Evolutionary conservation across 176 grass and related monocot species (phyloP).

Genomic region (Avena sativa): DNA sequence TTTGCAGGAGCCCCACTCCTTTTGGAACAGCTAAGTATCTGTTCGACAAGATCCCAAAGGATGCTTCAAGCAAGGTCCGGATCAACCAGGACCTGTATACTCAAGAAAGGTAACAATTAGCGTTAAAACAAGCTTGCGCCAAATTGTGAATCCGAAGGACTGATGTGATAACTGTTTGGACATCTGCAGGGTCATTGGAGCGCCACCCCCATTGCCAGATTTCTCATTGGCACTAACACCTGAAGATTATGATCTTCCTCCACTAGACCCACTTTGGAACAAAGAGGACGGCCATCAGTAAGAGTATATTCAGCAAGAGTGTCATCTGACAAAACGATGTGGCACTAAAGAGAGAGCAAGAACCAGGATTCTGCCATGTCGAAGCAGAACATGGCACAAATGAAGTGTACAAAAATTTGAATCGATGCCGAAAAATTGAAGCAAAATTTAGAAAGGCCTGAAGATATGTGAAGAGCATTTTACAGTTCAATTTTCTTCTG

Average conservation of each 20-base stretch:
- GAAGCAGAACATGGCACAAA: conserved; percentile 27
- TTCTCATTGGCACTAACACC: conserved; percentile 87
- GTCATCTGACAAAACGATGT: conserved; percentile 29
- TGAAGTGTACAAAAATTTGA: conserved; percentile 53
- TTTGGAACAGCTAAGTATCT: conserved; percentile 93
- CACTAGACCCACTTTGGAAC: conserved; percentile 71
- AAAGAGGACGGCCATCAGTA: conserved; percentile 52
- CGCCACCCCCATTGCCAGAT: conserved; percentile 83
- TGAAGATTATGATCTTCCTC: conserved; percentile 89
- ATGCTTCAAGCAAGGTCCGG: conserved; percentile 86
- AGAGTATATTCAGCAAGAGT: conserved; percentile 28
- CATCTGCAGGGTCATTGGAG: conserved; percentile 66
- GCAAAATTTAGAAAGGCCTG: conserved; percentile 43
- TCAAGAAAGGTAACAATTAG: conserved; percentile 81
- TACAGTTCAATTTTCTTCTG: conserved; percentile 55
- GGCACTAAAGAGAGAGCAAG: conserved; percentile 16
- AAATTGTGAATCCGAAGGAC: conserved; percentile 17
- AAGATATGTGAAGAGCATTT: conserved; percentile 55
- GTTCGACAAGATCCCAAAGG: conserved; percentile 91
- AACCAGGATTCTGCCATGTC: conserved; percentile 34
- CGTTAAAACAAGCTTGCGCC: neutral
- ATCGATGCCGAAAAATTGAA: conserved; percentile 24
- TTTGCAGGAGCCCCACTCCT: conserved; percentile 74
- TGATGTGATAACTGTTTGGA: conserved; percentile 37
- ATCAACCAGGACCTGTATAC: conserved; percentile 93